Evolutionary conservation across 768 basidiomycete species (phyloP).

Genomic region (Russula emetica): DNA sequence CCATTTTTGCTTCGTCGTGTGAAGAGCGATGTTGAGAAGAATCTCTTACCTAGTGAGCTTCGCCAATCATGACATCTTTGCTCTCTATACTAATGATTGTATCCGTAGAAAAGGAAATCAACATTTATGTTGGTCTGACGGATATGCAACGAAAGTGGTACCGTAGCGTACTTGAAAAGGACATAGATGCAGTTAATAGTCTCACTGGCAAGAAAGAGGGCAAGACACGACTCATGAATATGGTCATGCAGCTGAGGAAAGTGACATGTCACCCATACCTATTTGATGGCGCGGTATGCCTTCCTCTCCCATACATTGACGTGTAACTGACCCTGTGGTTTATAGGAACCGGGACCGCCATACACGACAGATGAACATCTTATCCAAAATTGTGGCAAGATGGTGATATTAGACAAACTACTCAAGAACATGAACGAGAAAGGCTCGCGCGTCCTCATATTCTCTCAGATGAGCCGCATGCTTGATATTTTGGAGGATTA

Average conservation of each 20-base stretch:
- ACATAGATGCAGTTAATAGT: constrained; percentile 97
- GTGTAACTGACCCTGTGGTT: not conserved
- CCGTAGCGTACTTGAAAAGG: constrained; percentile 90
- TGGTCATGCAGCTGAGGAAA: constrained; percentile 97
- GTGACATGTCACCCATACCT: constrained; percentile 90
- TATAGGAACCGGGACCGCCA: constrained; percentile 91
- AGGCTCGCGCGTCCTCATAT: constrained; percentile 94
- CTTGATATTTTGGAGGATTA: constrained; percentile 97
- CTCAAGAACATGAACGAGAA: constrained; percentile 82
- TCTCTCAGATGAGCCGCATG: constrained; percentile 99
- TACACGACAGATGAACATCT: constrained; percentile 98
- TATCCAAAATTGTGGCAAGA: constrained; percentile 91
- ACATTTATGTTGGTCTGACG: constrained; percentile 93
- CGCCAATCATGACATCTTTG: not conserved
- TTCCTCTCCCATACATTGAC: not conserved
- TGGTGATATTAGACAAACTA: constrained; percentile 95
- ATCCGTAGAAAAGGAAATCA: constrained; percentile 87
- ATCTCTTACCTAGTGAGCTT: constrained; percentile 74
- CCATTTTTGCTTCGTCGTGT: constrained; percentile 93
- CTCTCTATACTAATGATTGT: constrained; percentile 3
- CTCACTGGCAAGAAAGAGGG: constrained; percentile 97
- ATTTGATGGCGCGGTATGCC: constrained; percentile 81
- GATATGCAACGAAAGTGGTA: constrained; percentile 99
- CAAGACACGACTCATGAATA: constrained; percentile 95
- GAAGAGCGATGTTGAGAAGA: constrained; percentile 97